Percentiles rank a stretch among this genome's conserved stretches.
These are phyloP conservation scores for Apiotrichum domesticum DNA, from an alignment of 1,284 basidiomycete species.

Conservation along the genomic window DNA sequence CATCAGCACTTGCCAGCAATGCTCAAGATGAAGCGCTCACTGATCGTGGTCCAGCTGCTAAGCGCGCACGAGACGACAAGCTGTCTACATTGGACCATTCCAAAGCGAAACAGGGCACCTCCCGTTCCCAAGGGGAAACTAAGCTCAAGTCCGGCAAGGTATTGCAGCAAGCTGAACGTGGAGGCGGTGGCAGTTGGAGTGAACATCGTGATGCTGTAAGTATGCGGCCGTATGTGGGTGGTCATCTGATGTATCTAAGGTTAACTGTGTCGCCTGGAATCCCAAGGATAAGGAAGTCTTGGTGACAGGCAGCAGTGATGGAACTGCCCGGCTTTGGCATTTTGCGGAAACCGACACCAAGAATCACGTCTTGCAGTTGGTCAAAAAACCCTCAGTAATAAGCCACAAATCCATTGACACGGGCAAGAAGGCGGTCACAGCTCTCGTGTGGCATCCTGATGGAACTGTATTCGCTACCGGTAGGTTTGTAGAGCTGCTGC, in stretches of 20 bases:
- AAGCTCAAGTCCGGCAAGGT: constrained; percentile 4
- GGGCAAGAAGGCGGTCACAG: constrained; percentile 32
- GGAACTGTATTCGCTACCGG: constrained; percentile 40
- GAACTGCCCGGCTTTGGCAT: constrained; percentile 38
- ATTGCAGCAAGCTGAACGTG: background rate
- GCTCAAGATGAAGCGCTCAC: background rate
- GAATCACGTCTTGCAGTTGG: constrained; percentile 9
- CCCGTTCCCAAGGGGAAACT: background rate
- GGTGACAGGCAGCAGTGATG: constrained; percentile 32
- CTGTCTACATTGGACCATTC: no score
- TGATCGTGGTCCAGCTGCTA: background rate
- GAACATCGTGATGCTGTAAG: constrained; percentile 37
- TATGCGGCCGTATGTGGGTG: background rate
- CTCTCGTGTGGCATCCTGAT: constrained; percentile 39
- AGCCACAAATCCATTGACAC: constrained; percentile 38
- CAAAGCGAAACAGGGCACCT: background rate
- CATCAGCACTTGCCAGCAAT: background rate
- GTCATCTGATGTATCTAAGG: constrained; percentile 15
- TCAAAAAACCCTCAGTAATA: constrained; percentile 22
- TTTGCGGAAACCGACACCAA: constrained; percentile 15
- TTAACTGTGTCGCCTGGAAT: constrained; percentile 39
- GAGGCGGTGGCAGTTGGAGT: constrained; percentile 12
- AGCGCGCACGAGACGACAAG: constrained; percentile 2
- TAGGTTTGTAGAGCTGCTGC: background rate
- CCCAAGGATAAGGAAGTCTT: constrained; percentile 35